A percentile compares a stretch with the other conserved stretches of the same genome.
phyloP scores from a whole-genome alignment of 768 basidiomycete species.

The Pulveroboletus ravenelii region DNA sequence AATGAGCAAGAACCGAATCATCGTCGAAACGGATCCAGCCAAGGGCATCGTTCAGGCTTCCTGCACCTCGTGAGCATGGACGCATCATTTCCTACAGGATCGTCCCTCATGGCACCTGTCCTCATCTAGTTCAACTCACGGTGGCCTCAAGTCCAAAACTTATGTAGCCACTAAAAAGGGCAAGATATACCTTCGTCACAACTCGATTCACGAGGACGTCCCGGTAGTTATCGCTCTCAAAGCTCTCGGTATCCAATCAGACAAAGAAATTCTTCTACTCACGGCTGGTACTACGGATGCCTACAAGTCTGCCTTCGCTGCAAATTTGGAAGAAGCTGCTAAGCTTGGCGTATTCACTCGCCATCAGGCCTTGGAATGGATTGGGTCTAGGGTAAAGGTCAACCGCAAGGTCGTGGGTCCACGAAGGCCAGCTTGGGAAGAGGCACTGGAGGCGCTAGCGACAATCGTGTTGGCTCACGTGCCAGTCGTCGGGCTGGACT shows the following conservation, averaged over 20 bases:
- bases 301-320: slow-evolving; percentile 81
- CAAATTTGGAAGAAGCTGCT: slow-evolving; percentile 91
- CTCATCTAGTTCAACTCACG: slow-evolving; percentile 63
- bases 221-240: slow-evolving; percentile 96
- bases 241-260: slow-evolving; percentile 92
- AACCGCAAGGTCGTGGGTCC: slow-evolving; percentile 80
- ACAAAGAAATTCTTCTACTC: slow-evolving; percentile 94
- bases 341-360: slow-evolving; percentile 87
- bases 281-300: slow-evolving; percentile 89
- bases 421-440: slow-evolving; percentile 83
- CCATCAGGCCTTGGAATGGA: slow-evolving; percentile 92
- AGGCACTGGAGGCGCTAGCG: slow-evolving; percentile 93
- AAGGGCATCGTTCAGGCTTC: slow-evolving; percentile 93
- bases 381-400: slow-evolving; percentile 88
- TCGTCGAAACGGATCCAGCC: slow-evolving; percentile 88
- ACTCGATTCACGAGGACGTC: slow-evolving; percentile 95
- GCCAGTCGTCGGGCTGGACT: slow-evolving; percentile 83
- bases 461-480: slow-evolving; percentile 97
- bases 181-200: slow-evolving; percentile 94
- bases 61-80: slow-evolving; percentile 79
- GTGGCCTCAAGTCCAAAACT: slow-evolving; percentile 91
- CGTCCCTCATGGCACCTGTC: slow-evolving; percentile 7
- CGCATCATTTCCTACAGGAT: neutral
- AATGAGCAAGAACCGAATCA: slow-evolving; percentile 97
- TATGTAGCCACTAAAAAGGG: slow-evolving; percentile 95